Percentiles rank a stretch among this genome's conserved stretches.
Evolutionary conservation across 2,329 filamentous ascomycete species (phyloP).

Genomic region (Clathrospora elynae): DNA sequence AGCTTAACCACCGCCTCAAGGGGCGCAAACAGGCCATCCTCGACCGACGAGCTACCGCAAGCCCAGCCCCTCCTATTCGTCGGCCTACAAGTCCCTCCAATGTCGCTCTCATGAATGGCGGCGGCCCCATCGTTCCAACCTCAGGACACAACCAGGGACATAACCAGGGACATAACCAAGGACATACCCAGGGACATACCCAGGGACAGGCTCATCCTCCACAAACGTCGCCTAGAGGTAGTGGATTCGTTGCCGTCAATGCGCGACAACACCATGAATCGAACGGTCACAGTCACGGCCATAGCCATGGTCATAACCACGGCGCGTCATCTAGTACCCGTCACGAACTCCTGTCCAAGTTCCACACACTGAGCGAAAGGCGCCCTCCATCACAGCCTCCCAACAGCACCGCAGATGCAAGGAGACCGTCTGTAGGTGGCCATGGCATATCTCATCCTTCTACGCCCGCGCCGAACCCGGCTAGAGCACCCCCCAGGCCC

Average conservation of each 20-base stretch:
- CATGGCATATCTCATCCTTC: slow-evolving; percentile 36
- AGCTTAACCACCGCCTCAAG: slow-evolving; percentile 80
- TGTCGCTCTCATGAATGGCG: slow-evolving; percentile 50
- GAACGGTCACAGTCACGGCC: slow-evolving; percentile 15
- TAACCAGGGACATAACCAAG: not conserved
- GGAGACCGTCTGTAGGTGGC: slow-evolving; percentile 37
- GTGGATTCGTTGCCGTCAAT: slow-evolving; percentile 66
- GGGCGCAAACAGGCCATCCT: slow-evolving; percentile 75
- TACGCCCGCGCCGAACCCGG: slow-evolving; percentile 23
- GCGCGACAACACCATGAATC: slow-evolving; percentile 50
- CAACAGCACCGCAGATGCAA: slow-evolving; percentile 29
- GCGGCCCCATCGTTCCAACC: slow-evolving; percentile 30
- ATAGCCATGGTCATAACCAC: slow-evolving; percentile 30
- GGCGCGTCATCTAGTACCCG: slow-evolving; percentile 62
- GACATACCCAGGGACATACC: slow-evolving; percentile 1
- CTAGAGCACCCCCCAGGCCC: slow-evolving; percentile 41
- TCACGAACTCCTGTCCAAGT: slow-evolving; percentile 66
- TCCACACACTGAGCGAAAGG: slow-evolving; percentile 64
- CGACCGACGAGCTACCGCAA: slow-evolving; percentile 62
- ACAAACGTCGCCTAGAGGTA: slow-evolving; percentile 47
- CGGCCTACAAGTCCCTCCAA: slow-evolving; percentile 50
- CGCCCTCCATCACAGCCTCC: slow-evolving; percentile 37
- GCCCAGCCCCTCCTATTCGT: slow-evolving; percentile 38
- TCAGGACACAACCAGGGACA: slow-evolving; percentile 13
- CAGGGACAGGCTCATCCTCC: slow-evolving; percentile 14